Percentiles rank a stretch among this genome's conserved stretches.
Evolutionary conservation across 345 rosid genomes (phyloP).

Genomic region (Gossypium thurberi): DNA sequence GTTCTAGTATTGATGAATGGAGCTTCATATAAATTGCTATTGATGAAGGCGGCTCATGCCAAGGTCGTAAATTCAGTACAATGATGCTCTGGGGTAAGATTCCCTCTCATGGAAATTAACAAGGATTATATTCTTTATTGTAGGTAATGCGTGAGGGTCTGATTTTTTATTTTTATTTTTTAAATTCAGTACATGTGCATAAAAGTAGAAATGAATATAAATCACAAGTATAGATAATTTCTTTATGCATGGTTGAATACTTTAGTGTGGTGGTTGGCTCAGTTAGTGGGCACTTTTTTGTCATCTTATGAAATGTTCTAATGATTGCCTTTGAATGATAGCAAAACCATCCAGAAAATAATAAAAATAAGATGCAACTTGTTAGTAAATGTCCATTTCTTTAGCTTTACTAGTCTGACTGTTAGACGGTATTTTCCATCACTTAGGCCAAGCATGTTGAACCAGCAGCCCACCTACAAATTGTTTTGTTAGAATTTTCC

Average conservation of each 20-base stretch:
- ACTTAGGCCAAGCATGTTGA: no score
- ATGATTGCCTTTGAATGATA: background rate
- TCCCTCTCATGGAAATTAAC: conserved; percentile 9
- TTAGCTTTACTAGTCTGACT: no score
- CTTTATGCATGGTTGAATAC: background rate
- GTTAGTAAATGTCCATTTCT: no score
- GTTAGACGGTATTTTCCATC: no score
- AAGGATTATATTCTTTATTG: background rate
- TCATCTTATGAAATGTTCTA: background rate
- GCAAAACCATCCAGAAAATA: background rate
- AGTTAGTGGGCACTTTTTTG: background rate
- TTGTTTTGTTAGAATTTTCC: no score
- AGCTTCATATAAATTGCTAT: no score
- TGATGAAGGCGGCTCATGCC: no score
- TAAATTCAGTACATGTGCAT: background rate
- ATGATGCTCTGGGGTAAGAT: conserved; percentile 73
- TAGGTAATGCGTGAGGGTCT: no score
- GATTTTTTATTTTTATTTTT: no score
- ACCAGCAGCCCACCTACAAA: no score
- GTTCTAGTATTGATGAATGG: no score
- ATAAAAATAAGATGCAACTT: no score
- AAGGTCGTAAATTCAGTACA: conserved; percentile 56
- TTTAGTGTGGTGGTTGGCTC: background rate
- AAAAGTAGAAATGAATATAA: background rate
- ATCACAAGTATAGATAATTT: background rate